phyloP scores from a whole-genome alignment of 345 rosid species.

The Erodium maritimum region DNA sequence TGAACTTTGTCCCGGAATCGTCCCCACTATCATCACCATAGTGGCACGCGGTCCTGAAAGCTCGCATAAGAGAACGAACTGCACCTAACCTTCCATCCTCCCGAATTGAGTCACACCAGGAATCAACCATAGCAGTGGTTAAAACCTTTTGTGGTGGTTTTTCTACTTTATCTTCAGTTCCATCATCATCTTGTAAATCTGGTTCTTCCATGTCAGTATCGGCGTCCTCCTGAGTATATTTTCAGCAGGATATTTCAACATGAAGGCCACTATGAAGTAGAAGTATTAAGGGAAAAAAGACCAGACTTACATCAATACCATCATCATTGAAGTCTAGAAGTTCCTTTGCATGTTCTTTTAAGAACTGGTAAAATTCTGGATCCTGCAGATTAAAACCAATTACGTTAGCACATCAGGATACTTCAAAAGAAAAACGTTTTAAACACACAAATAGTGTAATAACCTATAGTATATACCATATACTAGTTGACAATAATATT shows the following conservation, averaged over 20 bases:
- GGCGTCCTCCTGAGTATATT: constrained; percentile 36
- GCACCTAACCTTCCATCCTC: constrained; percentile 52
- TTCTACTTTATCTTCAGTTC: constrained; percentile 20
- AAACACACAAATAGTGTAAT: background rate
- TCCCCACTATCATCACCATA: constrained; percentile 81
- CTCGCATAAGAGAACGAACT: constrained; percentile 67
- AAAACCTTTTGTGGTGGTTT: constrained; percentile 40
- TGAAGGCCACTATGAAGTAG: constrained; percentile 4
- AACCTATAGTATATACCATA: background rate
- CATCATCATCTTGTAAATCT: constrained; percentile 26
- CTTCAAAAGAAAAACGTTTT: background rate
- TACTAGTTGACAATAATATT: too few relatives aligned
- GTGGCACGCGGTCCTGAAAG: constrained; percentile 89
- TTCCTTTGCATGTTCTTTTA: constrained; percentile 66
- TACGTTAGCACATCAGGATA: background rate
- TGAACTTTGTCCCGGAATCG: constrained; percentile 45
- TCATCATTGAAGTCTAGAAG: constrained; percentile 71
- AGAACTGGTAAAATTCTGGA: constrained; percentile 63
- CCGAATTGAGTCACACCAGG: constrained; percentile 56
- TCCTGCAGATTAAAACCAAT: constrained; percentile 37
- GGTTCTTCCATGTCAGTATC: constrained; percentile 39
- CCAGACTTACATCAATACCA: constrained; percentile 49
- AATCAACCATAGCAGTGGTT: constrained; percentile 61
- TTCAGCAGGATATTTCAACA: background rate
- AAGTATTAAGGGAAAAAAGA: background rate